Evolutionary conservation across 441 rosid species (phyloP).

Genomic region (Capsella rubella): DNA sequence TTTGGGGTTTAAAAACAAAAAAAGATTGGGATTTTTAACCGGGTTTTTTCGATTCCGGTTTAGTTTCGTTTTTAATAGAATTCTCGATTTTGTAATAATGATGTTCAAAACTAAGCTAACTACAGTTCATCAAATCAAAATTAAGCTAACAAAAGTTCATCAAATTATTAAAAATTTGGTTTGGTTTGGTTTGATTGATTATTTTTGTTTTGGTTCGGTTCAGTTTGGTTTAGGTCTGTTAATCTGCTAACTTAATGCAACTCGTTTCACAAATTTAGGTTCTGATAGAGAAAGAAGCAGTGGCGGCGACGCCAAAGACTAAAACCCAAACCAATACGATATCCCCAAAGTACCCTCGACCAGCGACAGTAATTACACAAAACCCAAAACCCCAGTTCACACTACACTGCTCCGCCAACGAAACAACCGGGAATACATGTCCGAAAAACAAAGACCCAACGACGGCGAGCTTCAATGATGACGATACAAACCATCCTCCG

Average conservation of each 20-base stretch:
- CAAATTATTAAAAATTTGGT: no score
- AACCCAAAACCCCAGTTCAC: constrained; percentile 34
- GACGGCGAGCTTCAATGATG: constrained; percentile 17
- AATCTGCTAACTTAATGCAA: not conserved
- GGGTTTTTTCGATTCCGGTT: not conserved
- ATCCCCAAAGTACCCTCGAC: constrained; percentile 39
- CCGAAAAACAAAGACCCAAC: constrained; percentile 37
- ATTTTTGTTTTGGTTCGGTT: not conserved
- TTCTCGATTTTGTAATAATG: no score
- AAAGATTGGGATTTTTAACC: no score
- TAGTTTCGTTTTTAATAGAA: no score
- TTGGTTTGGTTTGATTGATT: not conserved
- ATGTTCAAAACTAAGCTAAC: no score
- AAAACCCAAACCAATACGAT: not conserved
- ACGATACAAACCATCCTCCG: constrained; percentile 28
- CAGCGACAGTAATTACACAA: constrained; percentile 34
- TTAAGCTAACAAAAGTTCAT: no score
- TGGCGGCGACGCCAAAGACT: constrained; percentile 3
- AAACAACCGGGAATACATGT: constrained; percentile 26
- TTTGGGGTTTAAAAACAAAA: no score
- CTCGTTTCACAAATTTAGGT: constrained; percentile 14
- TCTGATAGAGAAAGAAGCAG: constrained; percentile 29
- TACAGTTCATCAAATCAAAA: no score
- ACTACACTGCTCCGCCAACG: constrained; percentile 43
- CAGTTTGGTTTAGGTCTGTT: not conserved